Evolutionary conservation across 2,329 filamentous ascomycete genomes (phyloP), one percentile per base, ranked within the genome.

Genomic region (Scedosporium apiospermum): DNA sequence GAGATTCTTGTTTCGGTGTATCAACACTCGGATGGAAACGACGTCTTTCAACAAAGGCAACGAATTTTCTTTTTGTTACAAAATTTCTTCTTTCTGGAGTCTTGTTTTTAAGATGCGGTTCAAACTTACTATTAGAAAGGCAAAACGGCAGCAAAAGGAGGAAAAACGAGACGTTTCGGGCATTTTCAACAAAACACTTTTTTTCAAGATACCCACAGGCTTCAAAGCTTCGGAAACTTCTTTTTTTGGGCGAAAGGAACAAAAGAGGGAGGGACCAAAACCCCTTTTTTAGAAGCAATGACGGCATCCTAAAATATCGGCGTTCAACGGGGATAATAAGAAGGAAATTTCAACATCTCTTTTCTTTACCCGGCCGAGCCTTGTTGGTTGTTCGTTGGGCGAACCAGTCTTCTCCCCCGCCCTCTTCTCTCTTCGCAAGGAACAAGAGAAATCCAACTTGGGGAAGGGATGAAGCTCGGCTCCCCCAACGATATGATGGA

Each of bases 11-110:
- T 49, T 23, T 49, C 44, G 44, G 44, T 49, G 2, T 49, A 7
- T 49, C 14, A 53, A 26, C 23, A 23, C 23, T 55, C 3, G 70
- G 70, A 71, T 69, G 65, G 61, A 68, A 30, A 16, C 21, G 73
- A 76, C 74, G 75, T 77, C 75, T 78, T 78, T 78, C 77, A 78
- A 78, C 77, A 78, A 76, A 78, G 75, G 76, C 71, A 71, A 69
- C 66, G 27, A 34, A n/a, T 18, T 30, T 6, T 30, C 65, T 66
- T 68, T 65, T 63, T 58, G 65, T 67, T 70, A 69, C 67, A 69
- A 69, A 72, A 66, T 70, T 66, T 65, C 64, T 74, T 72, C 74
- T 74, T 77, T 72, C 74, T 69, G 69, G 70, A 71, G 69, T 60
- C 57, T 16, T 57, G 59, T 60, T 64, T 61, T 64, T 58, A 38